These are phyloP conservation scores for Barbarea vulgaris DNA, from an alignment of 345 rosid genomes.

Conservation along the genomic window DNA sequence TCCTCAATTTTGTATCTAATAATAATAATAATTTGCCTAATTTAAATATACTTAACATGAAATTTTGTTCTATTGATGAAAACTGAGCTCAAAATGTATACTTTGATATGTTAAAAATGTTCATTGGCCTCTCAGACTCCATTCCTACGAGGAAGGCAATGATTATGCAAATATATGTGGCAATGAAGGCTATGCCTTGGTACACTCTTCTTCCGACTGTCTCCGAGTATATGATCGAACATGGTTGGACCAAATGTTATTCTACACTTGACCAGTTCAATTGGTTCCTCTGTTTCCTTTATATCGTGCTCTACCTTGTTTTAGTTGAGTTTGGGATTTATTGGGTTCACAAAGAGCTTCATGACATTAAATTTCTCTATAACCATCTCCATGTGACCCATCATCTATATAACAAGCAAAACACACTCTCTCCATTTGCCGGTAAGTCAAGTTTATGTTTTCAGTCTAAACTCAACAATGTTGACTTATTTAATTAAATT, in stretches of 20 bases:
- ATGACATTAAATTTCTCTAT: conserved; percentile 86
- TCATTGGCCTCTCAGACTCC: conserved; percentile 57
- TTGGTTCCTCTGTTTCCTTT: conserved; percentile 52
- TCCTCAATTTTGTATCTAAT: background rate
- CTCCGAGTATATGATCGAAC: conserved; percentile 80
- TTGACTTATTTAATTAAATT: background rate
- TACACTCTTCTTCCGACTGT: conserved; percentile 71
- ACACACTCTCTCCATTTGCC: conserved; percentile 90
- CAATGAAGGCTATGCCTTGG: conserved; percentile 90
- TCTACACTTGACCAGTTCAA: conserved; percentile 59
- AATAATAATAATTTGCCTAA: background rate
- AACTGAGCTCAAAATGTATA: background rate
- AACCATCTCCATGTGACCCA: conserved; percentile 80
- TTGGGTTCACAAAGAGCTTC: conserved; percentile 87
- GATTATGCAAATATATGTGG: conserved; percentile 77
- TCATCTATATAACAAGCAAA: conserved; percentile 92
- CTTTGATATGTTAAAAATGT: background rate
- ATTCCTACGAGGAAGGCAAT: conserved; percentile 76
- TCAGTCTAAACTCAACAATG: background rate
- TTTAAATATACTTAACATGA: background rate
- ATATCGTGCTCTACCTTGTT: conserved; percentile 58
- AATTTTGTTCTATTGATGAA: background rate
- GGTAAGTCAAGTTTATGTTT: conserved; percentile 50
- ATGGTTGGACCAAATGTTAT: conserved; percentile 83
- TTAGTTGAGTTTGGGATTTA: conserved; percentile 84